Conservation (phyloP, 2,329 filamentous ascomycete species). For the Colletotrichum orchidophilum region DNA sequence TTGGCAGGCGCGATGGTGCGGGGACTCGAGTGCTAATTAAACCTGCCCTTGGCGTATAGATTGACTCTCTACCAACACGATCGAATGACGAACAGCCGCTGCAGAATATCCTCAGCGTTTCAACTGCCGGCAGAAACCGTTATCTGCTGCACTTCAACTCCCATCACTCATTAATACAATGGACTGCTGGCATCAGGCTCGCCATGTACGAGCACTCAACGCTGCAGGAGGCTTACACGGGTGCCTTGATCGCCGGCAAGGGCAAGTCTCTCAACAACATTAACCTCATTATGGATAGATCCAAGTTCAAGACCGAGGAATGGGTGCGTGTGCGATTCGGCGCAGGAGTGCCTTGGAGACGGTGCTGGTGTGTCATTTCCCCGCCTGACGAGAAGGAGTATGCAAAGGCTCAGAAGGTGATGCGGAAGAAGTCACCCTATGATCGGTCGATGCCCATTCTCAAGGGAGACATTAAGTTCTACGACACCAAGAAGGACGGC, state of each 20-base stretch:
- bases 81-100: slow-evolving; percentile 80
- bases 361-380: slow-evolving; percentile 95
- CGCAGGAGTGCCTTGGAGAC: slow-evolving; percentile 93
- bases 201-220: slow-evolving; percentile 95
- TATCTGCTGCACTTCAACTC: slow-evolving; percentile 98
- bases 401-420: slow-evolving; percentile 81
- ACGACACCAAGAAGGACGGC: slow-evolving; percentile 76
- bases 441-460: slow-evolving; percentile 75
- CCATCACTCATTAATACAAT: slow-evolving; percentile 90
- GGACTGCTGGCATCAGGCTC: slow-evolving; percentile 93
- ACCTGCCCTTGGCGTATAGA: slow-evolving; percentile 57
- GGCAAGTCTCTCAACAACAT: slow-evolving; percentile 92
- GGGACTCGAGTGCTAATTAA: slow-evolving; percentile 26
- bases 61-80: slow-evolving; percentile 88
- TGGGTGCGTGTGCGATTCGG: slow-evolving; percentile 97
- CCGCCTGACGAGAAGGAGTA: slow-evolving; percentile 95
- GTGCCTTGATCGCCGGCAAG: slow-evolving; percentile 93
- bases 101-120: slow-evolving; percentile 95
- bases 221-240: slow-evolving; percentile 95
- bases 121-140: slow-evolving; percentile 93
- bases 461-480: slow-evolving; percentile 94
- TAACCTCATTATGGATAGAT: slow-evolving; percentile 84
- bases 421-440: slow-evolving; percentile 85
- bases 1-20: slow-evolving; percentile 2
- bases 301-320: slow-evolving; percentile 81